These are phyloP conservation scores for Saccharomycopsis microspora DNA, from an alignment of 805 yeast species.

Conservation along the genomic window DNA sequence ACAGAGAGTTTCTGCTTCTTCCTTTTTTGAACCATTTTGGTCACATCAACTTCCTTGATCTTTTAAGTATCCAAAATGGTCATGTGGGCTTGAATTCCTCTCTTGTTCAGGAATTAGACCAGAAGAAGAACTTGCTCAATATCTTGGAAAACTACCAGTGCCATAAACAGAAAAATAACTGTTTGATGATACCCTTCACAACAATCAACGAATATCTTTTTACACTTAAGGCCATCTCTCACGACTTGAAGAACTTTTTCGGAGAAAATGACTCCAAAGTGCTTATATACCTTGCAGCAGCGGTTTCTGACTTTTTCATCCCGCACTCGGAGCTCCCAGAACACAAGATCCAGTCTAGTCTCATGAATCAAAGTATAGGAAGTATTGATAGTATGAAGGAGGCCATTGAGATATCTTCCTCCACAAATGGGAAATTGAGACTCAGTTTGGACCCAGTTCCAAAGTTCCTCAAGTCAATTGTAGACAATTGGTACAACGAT, in stretches of 20 bases:
- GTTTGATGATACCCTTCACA: constrained; percentile 78
- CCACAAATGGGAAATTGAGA: constrained; percentile 51
- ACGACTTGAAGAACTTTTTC: constrained; percentile 36
- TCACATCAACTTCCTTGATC: constrained; percentile 80
- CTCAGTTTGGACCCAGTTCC: constrained; percentile 94
- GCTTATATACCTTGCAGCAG: constrained; percentile 87
- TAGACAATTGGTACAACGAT: constrained; percentile 88
- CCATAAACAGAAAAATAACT: constrained; percentile 38
- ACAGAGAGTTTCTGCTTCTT: constrained; percentile 81
- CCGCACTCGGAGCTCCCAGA: constrained; percentile 81
- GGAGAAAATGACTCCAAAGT: constrained; percentile 35
- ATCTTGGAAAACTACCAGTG: constrained; percentile 20
- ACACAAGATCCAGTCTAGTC: constrained; percentile 71
- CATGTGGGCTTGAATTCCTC: not conserved
- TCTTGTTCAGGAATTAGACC: not conserved
- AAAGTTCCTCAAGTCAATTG: constrained; percentile 77
- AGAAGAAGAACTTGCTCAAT: not conserved
- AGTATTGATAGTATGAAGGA: not conserved
- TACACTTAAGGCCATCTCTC: constrained; percentile 61
- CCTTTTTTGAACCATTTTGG: constrained; percentile 90
- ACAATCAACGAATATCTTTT: constrained; percentile 91
- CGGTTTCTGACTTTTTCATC: constrained; percentile 91
- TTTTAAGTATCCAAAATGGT: constrained; percentile 13
- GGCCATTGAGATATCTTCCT: constrained; percentile 5
- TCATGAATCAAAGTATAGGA: not conserved